Conservation (phyloP, 805 yeast genomes). For the Metschnikowia hibisci region DNA sequence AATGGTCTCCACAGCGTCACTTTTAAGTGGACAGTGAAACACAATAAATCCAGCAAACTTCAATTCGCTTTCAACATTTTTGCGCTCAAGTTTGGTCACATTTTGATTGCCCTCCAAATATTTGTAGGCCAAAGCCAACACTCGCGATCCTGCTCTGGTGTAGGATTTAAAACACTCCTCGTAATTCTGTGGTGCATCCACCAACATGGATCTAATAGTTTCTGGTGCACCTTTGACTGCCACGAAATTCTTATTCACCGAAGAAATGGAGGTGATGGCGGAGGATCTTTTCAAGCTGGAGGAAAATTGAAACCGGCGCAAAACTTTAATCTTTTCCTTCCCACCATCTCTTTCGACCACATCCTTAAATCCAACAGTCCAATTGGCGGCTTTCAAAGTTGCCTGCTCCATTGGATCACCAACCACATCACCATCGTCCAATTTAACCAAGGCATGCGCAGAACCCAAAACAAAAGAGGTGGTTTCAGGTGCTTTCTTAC, state of each 20-base stretch:
- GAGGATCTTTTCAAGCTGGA: slow-evolving; percentile 94
- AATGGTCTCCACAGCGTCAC: slow-evolving; percentile 86
- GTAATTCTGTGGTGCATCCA: slow-evolving; percentile 67
- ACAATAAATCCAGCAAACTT: slow-evolving; percentile 89
- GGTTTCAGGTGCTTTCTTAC: slow-evolving; percentile 62
- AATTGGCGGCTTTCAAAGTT: slow-evolving; percentile 79
- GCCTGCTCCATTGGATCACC: slow-evolving; percentile 99
- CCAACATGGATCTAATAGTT: slow-evolving; percentile 76
- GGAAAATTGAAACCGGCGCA: slow-evolving; percentile 95
- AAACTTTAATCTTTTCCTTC: slow-evolving; percentile 57
- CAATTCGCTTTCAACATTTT: slow-evolving; percentile 69
- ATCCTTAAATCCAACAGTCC: slow-evolving; percentile 80
- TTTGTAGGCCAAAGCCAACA: slow-evolving; percentile 90
- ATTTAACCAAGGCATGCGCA: slow-evolving; percentile 90
- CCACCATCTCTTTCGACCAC: slow-evolving; percentile 46
- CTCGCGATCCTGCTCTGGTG: slow-evolving; percentile 95
- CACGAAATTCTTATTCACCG: slow-evolving; percentile 54
- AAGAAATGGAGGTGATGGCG: slow-evolving; percentile 61
- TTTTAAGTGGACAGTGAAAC: slow-evolving; percentile 95
- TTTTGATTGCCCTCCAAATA: slow-evolving; percentile 50
- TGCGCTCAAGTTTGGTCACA: slow-evolving; percentile 60
- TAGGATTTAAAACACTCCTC: slow-evolving; percentile 84
- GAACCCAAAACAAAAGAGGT: slow-evolving; percentile 80
- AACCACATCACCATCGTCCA: slow-evolving; percentile 95
- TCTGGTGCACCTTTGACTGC: slow-evolving; percentile 99